Percentiles rank a stretch among this genome's conserved stretches.
Evolutionary conservation across 768 basidiomycete species (phyloP).

Genomic region (Boletus vermiculosoides): DNA sequence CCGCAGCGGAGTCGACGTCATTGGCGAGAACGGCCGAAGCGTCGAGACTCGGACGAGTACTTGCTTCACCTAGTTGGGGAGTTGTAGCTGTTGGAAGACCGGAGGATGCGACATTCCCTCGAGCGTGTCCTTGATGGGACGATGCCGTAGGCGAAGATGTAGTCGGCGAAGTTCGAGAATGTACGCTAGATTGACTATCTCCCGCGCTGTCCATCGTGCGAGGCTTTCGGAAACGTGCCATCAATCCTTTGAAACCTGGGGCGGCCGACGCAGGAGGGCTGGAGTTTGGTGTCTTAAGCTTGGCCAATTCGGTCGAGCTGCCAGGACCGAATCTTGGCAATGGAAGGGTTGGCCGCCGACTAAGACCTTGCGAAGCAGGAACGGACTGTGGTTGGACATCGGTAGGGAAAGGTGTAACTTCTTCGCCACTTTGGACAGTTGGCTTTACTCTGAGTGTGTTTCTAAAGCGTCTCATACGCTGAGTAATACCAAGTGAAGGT

Average conservation of each 20-base stretch:
- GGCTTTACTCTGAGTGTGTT: slow-evolving; percentile 62
- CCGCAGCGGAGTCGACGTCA: slow-evolving; percentile 47
- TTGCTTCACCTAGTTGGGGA: slow-evolving; percentile 15
- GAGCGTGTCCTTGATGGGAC: slow-evolving; percentile 31
- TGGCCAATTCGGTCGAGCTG: slow-evolving; percentile 47
- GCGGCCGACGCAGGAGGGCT: slow-evolving; percentile 70
- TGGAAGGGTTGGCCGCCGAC: slow-evolving; percentile 47
- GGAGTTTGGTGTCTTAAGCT: slow-evolving; percentile 53
- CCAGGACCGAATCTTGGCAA: slow-evolving; percentile 39
- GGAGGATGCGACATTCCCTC: slow-evolving; percentile 33
- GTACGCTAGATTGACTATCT: slow-evolving; percentile 32
- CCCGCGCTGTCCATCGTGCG: slow-evolving; percentile 28
- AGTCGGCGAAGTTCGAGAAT: slow-evolving; percentile 32
- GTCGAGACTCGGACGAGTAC: slow-evolving; percentile 24
- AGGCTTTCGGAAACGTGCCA: slow-evolving; percentile 66
- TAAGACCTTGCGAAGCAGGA: slow-evolving; percentile 37
- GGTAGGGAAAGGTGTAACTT: slow-evolving; percentile 42
- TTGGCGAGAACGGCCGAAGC: slow-evolving; percentile 22
- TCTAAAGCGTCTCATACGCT: slow-evolving; percentile 69
- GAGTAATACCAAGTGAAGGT: slow-evolving; percentile 54
- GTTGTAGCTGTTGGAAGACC: slow-evolving; percentile 11
- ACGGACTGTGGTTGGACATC: slow-evolving; percentile 41
- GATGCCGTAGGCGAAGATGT: slow-evolving; percentile 37
- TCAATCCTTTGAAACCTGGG: slow-evolving; percentile 77
- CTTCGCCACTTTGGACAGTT: slow-evolving; percentile 51